phyloP scores from a whole-genome alignment of 441 rosid genomes.

The Rhodomyrtus psidioides region DNA sequence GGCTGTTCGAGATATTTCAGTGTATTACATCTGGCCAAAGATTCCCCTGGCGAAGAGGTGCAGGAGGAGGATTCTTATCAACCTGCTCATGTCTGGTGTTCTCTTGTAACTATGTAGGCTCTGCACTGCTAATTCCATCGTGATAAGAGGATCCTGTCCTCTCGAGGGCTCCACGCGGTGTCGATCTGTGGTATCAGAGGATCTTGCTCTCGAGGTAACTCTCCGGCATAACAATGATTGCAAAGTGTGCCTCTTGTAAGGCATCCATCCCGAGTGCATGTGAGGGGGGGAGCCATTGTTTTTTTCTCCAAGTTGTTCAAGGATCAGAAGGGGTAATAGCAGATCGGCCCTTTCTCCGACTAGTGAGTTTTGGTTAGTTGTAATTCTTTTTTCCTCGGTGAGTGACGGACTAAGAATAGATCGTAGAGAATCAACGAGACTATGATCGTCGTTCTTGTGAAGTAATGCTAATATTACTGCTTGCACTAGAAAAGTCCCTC shows the following conservation, averaged over 20 bases:
- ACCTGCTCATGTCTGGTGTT: conserved; percentile 50
- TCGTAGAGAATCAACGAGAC: background rate
- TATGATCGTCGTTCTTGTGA: background rate
- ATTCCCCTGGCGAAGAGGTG: conserved; percentile 35
- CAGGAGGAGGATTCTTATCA: conserved; percentile 25
- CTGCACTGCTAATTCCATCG: conserved; percentile 69
- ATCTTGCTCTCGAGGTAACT: conserved; percentile 58
- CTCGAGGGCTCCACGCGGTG: conserved; percentile 74
- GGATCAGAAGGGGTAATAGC: background rate
- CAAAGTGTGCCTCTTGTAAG: background rate
- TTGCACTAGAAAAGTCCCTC: background rate
- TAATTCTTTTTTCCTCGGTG: background rate
- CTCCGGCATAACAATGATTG: background rate
- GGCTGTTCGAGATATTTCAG: conserved; percentile 76
- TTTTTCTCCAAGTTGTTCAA: too few species aligned
- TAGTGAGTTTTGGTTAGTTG: background rate
- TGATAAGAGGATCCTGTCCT: conserved; percentile 76
- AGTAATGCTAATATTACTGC: background rate
- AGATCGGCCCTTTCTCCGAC: background rate
- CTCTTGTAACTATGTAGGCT: conserved; percentile 69
- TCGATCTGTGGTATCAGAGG: conserved; percentile 67
- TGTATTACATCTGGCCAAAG: conserved; percentile 63
- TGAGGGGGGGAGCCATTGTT: too few species aligned
- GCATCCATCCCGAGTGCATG: too few species aligned
- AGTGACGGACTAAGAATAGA: background rate